These are phyloP conservation scores for Stentor coeruleus DNA, from an alignment of 73 alveolate species.

Conservation along the genomic window DNA sequence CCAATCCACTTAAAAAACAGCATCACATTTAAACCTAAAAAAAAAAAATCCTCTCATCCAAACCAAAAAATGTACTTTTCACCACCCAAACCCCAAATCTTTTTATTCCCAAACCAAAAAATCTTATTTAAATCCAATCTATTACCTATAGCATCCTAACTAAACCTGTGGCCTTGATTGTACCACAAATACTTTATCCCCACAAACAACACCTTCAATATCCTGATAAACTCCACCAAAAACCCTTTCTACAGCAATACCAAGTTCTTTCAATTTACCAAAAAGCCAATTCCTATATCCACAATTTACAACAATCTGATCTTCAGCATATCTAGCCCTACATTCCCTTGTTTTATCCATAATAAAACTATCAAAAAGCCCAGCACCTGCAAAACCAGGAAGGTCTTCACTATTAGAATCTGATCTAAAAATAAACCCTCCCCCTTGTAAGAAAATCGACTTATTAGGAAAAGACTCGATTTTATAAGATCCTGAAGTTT, in stretches of 20 bases:
- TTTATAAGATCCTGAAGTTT: slow-evolving; percentile 34
- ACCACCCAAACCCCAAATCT: too few species aligned
- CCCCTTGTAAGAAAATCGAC: slow-evolving; percentile 58
- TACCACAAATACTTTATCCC: slow-evolving; percentile 67
- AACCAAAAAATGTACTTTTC: too few species aligned
- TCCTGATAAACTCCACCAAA: slow-evolving; percentile 69
- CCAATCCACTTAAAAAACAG: too few species aligned
- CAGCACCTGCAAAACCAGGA: slow-evolving; percentile 89
- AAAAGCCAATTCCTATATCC: slow-evolving; percentile 49
- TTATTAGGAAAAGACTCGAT: slow-evolving; percentile 70
- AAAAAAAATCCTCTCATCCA: too few species aligned
- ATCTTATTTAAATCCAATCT: too few species aligned
- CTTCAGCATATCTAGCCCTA: slow-evolving; percentile 48
- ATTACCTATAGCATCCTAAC: too few species aligned
- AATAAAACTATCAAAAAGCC: slow-evolving; percentile 76
- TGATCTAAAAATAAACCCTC: slow-evolving; percentile 76
- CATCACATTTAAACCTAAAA: too few species aligned
- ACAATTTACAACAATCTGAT: slow-evolving; percentile 51
- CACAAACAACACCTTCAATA: slow-evolving; percentile 74
- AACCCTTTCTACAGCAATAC: slow-evolving; percentile 59
- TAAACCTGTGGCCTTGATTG: slow-evolving; percentile 71
- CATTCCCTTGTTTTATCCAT: slow-evolving; percentile 60
- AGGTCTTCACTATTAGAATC: slow-evolving; percentile 86
- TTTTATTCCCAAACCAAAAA: too few species aligned
- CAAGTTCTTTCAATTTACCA: slow-evolving; percentile 51